Evolutionary conservation across 495 filamentous ascomycete genomes (phyloP).

Genomic region (Tuber aestivum): DNA sequence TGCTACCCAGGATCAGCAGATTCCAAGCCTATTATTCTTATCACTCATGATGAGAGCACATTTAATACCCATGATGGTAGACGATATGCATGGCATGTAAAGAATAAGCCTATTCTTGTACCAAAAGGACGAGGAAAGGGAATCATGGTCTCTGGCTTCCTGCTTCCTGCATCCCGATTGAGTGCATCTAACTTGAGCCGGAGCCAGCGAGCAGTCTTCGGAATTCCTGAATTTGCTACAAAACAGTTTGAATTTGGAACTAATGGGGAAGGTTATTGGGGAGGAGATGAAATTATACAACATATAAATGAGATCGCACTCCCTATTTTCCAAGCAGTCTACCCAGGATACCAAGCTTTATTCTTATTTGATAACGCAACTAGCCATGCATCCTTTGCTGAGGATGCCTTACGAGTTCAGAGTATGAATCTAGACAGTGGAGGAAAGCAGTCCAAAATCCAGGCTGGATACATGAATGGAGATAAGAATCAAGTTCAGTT

Average conservation of each 20-base stretch:
- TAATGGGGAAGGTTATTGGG: background rate
- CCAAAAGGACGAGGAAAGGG: background rate
- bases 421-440: constrained; percentile 11
- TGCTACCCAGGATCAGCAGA: background rate
- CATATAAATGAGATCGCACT: constrained; percentile 6
- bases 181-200: background rate
- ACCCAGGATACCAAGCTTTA: background rate
- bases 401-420: constrained; percentile 9
- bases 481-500: background rate
- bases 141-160: background rate
- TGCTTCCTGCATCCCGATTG: background rate
- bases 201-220: background rate
- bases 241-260: background rate
- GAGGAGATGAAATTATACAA: constrained; percentile 6
- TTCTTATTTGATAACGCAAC: constrained; percentile 18
- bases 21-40: background rate
- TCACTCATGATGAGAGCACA: constrained; percentile 10
- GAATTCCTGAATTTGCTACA: background rate
- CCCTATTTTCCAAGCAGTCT: constrained; percentile 3
- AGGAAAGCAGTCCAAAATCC: background rate
- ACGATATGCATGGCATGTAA: constrained; percentile 2
- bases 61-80: constrained; percentile 8
- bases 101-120: background rate
- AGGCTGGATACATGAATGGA: background rate
- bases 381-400: constrained; percentile 1